These are phyloP conservation scores for Oryza meyeriana DNA, from an alignment of 176 grass and related monocot species.

Conservation along the genomic window DNA sequence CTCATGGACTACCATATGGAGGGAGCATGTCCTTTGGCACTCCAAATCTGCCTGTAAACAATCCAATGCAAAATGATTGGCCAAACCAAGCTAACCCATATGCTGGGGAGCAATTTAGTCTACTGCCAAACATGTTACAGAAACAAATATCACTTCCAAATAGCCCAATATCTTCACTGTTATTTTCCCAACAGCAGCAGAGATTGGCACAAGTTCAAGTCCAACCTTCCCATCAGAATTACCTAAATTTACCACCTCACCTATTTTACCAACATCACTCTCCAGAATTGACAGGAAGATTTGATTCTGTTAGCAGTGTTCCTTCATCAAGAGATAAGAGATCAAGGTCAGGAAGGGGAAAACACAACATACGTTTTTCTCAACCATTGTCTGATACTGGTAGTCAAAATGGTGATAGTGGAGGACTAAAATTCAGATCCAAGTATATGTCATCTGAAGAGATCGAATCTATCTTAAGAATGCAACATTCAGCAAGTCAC, in stretches of 20 bases:
- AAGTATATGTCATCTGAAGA: slow-evolving; percentile 97
- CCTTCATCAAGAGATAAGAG: slow-evolving; percentile 65
- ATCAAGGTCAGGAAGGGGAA: slow-evolving; percentile 70
- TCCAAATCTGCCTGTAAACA: slow-evolving; percentile 39
- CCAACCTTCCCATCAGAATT: slow-evolving; percentile 46
- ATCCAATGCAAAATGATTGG: slow-evolving; percentile 36
- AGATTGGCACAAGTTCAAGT: slow-evolving; percentile 47
- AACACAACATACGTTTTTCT: slow-evolving; percentile 48
- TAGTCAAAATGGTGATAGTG: slow-evolving; percentile 53
- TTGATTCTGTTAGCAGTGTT: slow-evolving; percentile 47
- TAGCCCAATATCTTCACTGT: slow-evolving; percentile 49
- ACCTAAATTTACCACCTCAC: slow-evolving; percentile 46
- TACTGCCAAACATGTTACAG: slow-evolving; percentile 38
- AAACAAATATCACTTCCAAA: slow-evolving; percentile 54
- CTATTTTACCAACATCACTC: slow-evolving; percentile 38
- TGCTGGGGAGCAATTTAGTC: slow-evolving; percentile 57
- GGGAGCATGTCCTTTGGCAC: slow-evolving; percentile 60
- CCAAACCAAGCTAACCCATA: slow-evolving; percentile 39
- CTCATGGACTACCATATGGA: slow-evolving; percentile 62
- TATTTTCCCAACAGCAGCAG: slow-evolving; percentile 50
- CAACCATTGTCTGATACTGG: slow-evolving; percentile 55
- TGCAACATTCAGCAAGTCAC: slow-evolving; percentile 73
- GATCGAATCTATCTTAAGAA: slow-evolving; percentile 87
- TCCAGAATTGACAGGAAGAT: slow-evolving; percentile 40
- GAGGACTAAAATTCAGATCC: slow-evolving; percentile 68